Conservation (phyloP, 2,329 filamentous ascomycete genomes). For the Claviceps monticola region DNA sequence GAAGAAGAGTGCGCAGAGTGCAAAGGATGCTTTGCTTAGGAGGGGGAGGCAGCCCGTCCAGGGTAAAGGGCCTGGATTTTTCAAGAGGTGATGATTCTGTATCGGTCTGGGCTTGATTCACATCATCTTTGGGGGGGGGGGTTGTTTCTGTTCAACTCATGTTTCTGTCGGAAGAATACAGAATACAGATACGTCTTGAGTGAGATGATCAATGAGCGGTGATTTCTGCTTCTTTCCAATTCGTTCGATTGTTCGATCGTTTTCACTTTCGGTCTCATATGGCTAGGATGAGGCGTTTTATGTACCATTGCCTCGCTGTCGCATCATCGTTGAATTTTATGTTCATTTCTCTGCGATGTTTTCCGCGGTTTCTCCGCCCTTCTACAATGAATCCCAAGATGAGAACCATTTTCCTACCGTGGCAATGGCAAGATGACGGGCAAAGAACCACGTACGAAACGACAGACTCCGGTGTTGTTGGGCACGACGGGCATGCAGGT, state of each 20-base stretch:
- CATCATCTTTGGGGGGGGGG: neutral
- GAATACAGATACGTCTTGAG: neutral
- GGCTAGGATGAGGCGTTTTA: neutral
- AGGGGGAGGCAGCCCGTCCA: constrained; percentile 28
- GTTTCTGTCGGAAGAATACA: neutral
- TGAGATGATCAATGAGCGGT: neutral
- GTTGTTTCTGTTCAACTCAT: neutral
- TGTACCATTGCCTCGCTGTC: neutral
- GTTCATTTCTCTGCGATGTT: too few relatives aligned
- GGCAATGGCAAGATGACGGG: too few relatives aligned
- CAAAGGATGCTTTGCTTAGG: constrained; percentile 31
- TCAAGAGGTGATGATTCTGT: constrained; percentile 14
- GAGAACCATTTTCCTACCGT: too few relatives aligned
- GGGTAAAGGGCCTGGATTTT: constrained; percentile 25
- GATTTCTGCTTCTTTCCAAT: neutral
- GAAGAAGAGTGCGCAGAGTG: constrained; percentile 26
- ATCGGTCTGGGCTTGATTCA: too few relatives aligned
- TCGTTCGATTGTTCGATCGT: too few relatives aligned
- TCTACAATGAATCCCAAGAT: too few relatives aligned
- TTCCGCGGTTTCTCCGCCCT: too few relatives aligned
- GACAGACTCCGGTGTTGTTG: too few relatives aligned
- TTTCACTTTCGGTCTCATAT: neutral
- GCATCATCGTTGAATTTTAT: too few relatives aligned
- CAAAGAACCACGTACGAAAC: too few relatives aligned
- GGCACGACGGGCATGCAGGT: too few relatives aligned